Evolutionary conservation across 2,329 filamentous ascomycete genomes (phyloP).

Genomic region (Epicoccum sorghinum): DNA sequence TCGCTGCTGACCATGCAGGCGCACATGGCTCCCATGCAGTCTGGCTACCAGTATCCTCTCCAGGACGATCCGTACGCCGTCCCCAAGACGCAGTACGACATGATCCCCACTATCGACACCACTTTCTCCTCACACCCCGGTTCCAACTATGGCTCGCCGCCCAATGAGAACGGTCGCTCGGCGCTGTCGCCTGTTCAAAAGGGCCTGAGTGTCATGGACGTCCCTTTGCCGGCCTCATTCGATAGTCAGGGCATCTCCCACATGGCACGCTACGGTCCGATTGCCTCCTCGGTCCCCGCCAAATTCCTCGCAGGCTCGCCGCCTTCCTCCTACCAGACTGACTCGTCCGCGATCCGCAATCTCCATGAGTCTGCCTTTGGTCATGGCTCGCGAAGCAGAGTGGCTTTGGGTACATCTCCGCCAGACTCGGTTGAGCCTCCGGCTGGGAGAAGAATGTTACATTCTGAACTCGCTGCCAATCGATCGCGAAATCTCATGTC

Average conservation of each 20-base stretch:
- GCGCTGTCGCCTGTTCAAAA: slow-evolving; percentile 77
- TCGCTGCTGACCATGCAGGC: slow-evolving; percentile 69
- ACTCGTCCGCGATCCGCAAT: slow-evolving; percentile 66
- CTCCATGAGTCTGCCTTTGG: slow-evolving; percentile 72
- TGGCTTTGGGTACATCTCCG: slow-evolving; percentile 58
- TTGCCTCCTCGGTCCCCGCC: slow-evolving; percentile 89
- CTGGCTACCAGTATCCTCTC: slow-evolving; percentile 49
- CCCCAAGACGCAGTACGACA: slow-evolving; percentile 52
- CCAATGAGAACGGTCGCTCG: slow-evolving; percentile 69
- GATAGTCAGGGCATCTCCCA: slow-evolving; percentile 95
- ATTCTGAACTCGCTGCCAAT: slow-evolving; percentile 66
- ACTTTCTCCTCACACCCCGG: slow-evolving; percentile 64
- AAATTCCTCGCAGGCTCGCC: slow-evolving; percentile 90
- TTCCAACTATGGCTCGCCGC: slow-evolving; percentile 81
- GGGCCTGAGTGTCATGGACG: slow-evolving; percentile 89
- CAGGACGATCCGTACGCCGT: slow-evolving; percentile 49
- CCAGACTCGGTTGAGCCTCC: slow-evolving; percentile 69
- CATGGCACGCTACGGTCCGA: slow-evolving; percentile 85
- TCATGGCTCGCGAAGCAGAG: slow-evolving; percentile 68
- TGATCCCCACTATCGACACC: slow-evolving; percentile 63
- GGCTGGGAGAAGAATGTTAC: slow-evolving; percentile 63
- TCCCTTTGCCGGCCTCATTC: slow-evolving; percentile 90
- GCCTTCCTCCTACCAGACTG: slow-evolving; percentile 66
- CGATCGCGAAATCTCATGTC: slow-evolving; percentile 63
- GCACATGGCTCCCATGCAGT: slow-evolving; percentile 48